Conservation (phyloP, 208 protist genomes). For the Porcisia hertigi region DNA sequence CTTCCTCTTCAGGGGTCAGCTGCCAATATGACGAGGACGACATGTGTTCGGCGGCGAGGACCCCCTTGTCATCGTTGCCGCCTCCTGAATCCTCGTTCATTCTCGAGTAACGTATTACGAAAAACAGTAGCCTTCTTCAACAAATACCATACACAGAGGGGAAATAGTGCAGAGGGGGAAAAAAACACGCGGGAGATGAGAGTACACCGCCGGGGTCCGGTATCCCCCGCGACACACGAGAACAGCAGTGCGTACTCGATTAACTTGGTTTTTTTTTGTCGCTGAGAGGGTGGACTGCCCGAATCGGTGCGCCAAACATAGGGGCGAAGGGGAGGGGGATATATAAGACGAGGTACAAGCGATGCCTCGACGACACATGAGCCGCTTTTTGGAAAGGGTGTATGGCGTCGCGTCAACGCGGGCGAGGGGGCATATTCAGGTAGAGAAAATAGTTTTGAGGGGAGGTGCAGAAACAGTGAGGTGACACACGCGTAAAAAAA, state of each 20-base stretch:
- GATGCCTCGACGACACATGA: not conserved
- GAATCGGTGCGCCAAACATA: not conserved
- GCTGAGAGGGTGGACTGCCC: not conserved
- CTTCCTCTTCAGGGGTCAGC: conserved; percentile 62
- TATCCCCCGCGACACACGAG: not conserved
- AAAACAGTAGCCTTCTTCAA: not conserved
- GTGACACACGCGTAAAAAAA: not conserved
- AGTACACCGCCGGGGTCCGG: not conserved
- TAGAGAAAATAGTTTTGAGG: too few relatives aligned
- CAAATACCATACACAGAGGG: not conserved
- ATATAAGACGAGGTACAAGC: not conserved
- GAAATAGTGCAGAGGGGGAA: too few relatives aligned
- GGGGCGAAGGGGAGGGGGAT: not conserved
- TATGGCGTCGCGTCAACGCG: too few relatives aligned
- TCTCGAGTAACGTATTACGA: not conserved
- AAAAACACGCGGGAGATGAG: not conserved
- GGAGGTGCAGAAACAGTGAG: not conserved
- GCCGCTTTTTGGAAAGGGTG: too few relatives aligned
- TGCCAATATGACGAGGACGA: not conserved
- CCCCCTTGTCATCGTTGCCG: not conserved
- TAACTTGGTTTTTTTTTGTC: not conserved
- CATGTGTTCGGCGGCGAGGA: not conserved
- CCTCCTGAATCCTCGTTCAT: conserved; percentile 28
- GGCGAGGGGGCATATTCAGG: too few relatives aligned
- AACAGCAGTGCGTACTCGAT: not conserved